phyloP scores from a whole-genome alignment of 176 grass and related monocot genomes.

The Triticum turgidum region DNA sequence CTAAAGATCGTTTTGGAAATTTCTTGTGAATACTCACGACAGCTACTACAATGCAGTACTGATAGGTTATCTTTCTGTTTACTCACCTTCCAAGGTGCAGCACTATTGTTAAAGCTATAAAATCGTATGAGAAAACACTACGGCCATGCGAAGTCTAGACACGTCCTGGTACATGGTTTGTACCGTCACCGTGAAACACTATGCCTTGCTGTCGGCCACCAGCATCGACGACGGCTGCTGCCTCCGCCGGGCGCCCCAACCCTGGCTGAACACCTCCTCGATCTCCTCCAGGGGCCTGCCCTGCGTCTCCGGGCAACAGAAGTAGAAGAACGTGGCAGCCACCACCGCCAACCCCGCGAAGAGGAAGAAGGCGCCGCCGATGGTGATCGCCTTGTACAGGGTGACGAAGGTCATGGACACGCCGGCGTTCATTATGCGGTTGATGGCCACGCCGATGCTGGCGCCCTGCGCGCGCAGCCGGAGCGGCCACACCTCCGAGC shows the following conservation, averaged over 20 bases:
- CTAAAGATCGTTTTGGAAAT: too few relatives aligned
- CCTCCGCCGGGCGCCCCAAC: background rate
- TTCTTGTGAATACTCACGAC: too few relatives aligned
- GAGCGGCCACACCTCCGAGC: slow-evolving; percentile 58
- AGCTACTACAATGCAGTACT: too few relatives aligned
- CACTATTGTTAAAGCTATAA: too few relatives aligned
- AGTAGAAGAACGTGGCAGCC: slow-evolving; percentile 45
- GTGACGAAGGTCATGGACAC: slow-evolving; percentile 63
- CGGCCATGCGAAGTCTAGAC: too few relatives aligned
- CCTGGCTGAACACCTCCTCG: slow-evolving; percentile 39
- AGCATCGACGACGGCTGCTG: background rate
- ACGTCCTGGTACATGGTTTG: too few relatives aligned
- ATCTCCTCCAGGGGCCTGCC: slow-evolving; percentile 50
- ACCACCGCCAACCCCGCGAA: slow-evolving; percentile 37
- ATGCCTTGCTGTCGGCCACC: background rate
- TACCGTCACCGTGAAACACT: background rate
- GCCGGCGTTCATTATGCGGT: slow-evolving; percentile 50
- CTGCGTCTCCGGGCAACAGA: slow-evolving; percentile 40
- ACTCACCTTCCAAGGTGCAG: too few relatives aligned
- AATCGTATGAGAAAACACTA: background rate
- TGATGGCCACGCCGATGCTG: slow-evolving; percentile 34
- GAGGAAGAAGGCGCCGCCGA: slow-evolving; percentile 56
- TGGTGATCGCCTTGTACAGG: slow-evolving; percentile 51
- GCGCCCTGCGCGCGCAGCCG: slow-evolving; percentile 13
- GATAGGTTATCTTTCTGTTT: too few relatives aligned